phyloP scores from a whole-genome alignment of 1,284 basidiomycete species.

The Cutaneotrichosporon sp. region DNA sequence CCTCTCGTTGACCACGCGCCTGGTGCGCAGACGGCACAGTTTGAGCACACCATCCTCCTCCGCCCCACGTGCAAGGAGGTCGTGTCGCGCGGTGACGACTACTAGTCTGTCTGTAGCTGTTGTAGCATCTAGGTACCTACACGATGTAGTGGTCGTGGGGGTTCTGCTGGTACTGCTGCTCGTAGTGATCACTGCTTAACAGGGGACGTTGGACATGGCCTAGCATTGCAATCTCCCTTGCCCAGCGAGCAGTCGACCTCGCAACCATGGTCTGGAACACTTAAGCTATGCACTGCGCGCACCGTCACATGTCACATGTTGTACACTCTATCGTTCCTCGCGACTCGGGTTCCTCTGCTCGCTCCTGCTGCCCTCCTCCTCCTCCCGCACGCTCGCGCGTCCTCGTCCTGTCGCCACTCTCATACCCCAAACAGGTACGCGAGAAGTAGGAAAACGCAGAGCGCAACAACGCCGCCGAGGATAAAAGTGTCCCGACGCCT shows the following conservation, averaged over 20 bases:
- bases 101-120: constrained; percentile 54
- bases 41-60: constrained; percentile 89
- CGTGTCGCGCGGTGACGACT: constrained; percentile 91
- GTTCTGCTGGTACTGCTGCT: background rate
- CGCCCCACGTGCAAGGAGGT: constrained; percentile 92
- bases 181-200: background rate
- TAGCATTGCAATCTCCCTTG: too few relatives aligned
- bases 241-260: too few relatives aligned
- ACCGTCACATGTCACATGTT: background rate
- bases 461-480: constrained; percentile 77
- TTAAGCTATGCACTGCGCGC: background rate
- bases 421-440: constrained; percentile 67
- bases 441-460: constrained; percentile 76
- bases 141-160: background rate
- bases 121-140: constrained; percentile 8
- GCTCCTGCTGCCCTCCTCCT: background rate
- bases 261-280: too few relatives aligned
- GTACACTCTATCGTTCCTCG: constrained; percentile 2
- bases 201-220: too few relatives aligned
- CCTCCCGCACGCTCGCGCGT: background rate
- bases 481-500: constrained; percentile 87
- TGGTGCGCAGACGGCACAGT: constrained; percentile 89
- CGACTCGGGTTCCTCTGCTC: background rate
- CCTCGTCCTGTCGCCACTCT: background rate
- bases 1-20: constrained; percentile 72